A percentile compares a stretch with the other conserved stretches of the same genome.
These are phyloP conservation scores for Yarrowia sp. DNA, from an alignment of 805 yeast species.

Conservation along the genomic window DNA sequence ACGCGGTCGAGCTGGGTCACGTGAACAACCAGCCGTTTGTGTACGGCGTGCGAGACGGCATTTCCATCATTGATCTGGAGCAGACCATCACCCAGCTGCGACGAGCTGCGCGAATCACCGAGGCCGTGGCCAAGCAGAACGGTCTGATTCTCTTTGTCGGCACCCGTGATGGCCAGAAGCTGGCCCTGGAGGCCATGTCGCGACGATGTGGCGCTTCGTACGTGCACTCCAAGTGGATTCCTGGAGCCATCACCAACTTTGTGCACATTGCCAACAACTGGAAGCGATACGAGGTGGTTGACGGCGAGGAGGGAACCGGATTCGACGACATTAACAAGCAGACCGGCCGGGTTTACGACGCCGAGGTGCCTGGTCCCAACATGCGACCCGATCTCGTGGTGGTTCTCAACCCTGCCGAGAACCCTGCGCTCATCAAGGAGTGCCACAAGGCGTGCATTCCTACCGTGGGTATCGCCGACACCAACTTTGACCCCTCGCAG, in stretches of 20 bases:
- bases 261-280: slow-evolving; percentile 64
- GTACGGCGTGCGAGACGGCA: slow-evolving; percentile 87
- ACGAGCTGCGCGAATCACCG: slow-evolving; percentile 83
- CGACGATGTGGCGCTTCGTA: slow-evolving; percentile 77
- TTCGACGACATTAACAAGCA: slow-evolving; percentile 49
- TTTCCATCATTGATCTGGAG: slow-evolving; percentile 89
- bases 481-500: slow-evolving; percentile 87
- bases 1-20: slow-evolving; percentile 72
- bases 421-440: slow-evolving; percentile 79
- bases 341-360: slow-evolving; percentile 57
- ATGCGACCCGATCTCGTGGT: slow-evolving; percentile 90
- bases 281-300: slow-evolving; percentile 77
- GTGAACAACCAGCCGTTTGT: slow-evolving; percentile 84
- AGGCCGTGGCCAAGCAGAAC: slow-evolving; percentile 81
- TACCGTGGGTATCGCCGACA: slow-evolving; percentile 91
- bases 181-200: slow-evolving; percentile 81
- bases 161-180: slow-evolving; percentile 76
- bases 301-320: slow-evolving; percentile 57
- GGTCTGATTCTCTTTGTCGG: slow-evolving; percentile 88
- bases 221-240: slow-evolving; percentile 87
- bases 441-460: slow-evolving; percentile 85
- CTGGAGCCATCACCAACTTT: slow-evolving; percentile 91
- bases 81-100: slow-evolving; percentile 77
- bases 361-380: slow-evolving; percentile 54
- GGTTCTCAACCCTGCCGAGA: slow-evolving; percentile 85